A percentile compares a stretch with the other conserved stretches of the same genome.
Evolutionary conservation across 805 yeast species (phyloP).

Genomic region (Suhomyces pyralidae): DNA sequence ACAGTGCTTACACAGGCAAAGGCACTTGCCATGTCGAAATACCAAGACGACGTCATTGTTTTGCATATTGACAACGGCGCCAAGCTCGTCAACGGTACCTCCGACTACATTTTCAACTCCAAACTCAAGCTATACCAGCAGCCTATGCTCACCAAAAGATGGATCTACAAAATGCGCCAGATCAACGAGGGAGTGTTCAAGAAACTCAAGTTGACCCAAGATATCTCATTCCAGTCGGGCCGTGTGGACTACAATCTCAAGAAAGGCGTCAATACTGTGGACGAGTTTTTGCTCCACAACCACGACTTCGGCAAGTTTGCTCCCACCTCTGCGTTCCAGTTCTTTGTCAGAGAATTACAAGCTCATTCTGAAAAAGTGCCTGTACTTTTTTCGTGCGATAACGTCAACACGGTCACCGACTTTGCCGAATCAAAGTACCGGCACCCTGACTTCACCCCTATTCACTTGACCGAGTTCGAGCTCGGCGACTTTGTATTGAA

Average conservation of each 20-base stretch:
- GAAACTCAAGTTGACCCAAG: constrained; percentile 33
- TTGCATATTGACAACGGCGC: constrained; percentile 65
- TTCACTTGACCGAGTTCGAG: constrained; percentile 63
- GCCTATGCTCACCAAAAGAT: constrained; percentile 68
- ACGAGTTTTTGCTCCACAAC: constrained; percentile 21
- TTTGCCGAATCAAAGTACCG: constrained; percentile 58
- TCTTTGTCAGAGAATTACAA: constrained; percentile 53
- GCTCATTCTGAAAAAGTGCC: constrained; percentile 50
- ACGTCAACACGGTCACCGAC: constrained; percentile 61
- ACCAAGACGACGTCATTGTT: constrained; percentile 40
- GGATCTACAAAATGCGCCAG: constrained; percentile 47
- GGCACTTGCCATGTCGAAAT: constrained; percentile 44
- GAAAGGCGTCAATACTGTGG: constrained; percentile 28
- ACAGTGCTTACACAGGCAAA: constrained; percentile 68
- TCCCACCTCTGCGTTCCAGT: constrained; percentile 48
- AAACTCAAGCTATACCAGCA: constrained; percentile 57
- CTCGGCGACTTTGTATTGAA: constrained; percentile 56
- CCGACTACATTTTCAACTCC: constrained; percentile 59
- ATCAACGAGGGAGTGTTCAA: constrained; percentile 35
- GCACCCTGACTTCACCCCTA: constrained; percentile 50
- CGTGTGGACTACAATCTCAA: constrained; percentile 32
- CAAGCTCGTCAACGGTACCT: constrained; percentile 65
- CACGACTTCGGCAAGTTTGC: constrained; percentile 38
- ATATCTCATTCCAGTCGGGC: constrained; percentile 30
- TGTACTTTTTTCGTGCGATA: constrained; percentile 68